Percentiles rank a stretch among this genome's conserved stretches.
phyloP scores from a whole-genome alignment of 495 filamentous ascomycete genomes.

The Tuber aestivum region DNA sequence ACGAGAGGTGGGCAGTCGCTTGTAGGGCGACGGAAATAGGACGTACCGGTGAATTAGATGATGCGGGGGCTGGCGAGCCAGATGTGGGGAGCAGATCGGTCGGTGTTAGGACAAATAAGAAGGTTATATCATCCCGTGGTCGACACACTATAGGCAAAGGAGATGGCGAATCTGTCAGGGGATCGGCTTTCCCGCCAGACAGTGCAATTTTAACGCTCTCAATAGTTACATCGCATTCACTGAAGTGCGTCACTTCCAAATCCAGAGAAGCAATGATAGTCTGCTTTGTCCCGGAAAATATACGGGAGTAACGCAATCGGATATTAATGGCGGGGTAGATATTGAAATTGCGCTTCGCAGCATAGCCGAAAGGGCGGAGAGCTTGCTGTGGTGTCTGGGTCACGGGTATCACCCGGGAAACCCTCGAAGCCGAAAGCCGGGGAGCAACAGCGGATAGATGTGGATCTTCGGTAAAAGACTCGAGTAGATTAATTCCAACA shows the following conservation, averaged over 20 bases:
- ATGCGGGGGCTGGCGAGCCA: conserved; percentile 48
- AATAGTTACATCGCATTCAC: conserved; percentile 64
- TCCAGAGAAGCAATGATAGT: conserved; percentile 75
- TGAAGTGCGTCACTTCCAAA: conserved; percentile 78
- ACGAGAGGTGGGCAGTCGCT: conserved; percentile 58
- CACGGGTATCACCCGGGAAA: conserved; percentile 67
- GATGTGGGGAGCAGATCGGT: conserved; percentile 53
- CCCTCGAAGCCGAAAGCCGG: conserved; percentile 69
- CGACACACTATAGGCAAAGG: conserved; percentile 61
- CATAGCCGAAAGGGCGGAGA: conserved; percentile 59
- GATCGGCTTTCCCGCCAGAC: conserved; percentile 61
- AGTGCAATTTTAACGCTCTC: conserved; percentile 61
- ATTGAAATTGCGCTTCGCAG: conserved; percentile 58
- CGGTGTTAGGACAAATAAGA: conserved; percentile 71
- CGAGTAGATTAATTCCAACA: conserved; percentile 72
- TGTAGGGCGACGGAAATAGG: conserved; percentile 59
- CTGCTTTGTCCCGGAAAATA: conserved; percentile 57
- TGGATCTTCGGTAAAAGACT: conserved; percentile 67
- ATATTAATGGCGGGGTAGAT: conserved; percentile 79
- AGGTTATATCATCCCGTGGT: conserved; percentile 76
- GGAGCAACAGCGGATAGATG: conserved; percentile 60
- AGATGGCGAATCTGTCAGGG: conserved; percentile 58
- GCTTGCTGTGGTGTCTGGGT: conserved; percentile 54
- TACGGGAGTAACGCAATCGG: conserved; percentile 72
- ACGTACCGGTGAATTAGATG: conserved; percentile 46